Evolutionary conservation across 208 protist species (phyloP).

Genomic region (Leishmania tropica): DNA sequence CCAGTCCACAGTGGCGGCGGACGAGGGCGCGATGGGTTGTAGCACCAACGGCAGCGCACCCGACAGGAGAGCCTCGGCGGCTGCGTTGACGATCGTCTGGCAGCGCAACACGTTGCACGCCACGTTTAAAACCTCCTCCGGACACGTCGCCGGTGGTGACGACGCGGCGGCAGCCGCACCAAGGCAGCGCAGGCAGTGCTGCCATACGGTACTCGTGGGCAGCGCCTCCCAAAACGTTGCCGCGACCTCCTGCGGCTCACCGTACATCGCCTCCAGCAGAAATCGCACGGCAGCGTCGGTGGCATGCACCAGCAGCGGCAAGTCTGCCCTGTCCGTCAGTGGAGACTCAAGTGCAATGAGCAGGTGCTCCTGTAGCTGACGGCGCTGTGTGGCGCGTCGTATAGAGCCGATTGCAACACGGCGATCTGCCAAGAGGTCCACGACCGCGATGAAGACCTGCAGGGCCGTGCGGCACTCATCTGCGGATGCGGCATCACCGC

Average conservation of each 20-base stretch:
- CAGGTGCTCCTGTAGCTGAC: constrained; percentile 51
- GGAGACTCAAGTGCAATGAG: constrained; percentile 34
- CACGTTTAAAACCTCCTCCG: constrained; percentile 22
- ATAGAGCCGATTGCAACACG: constrained; percentile 65
- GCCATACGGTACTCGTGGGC: constrained; percentile 51
- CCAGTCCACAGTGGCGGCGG: constrained; percentile 8
- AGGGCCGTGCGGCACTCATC: constrained; percentile 17
- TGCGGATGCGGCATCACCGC: neutral
- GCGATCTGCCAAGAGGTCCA: constrained; percentile 62
- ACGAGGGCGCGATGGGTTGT: constrained; percentile 13
- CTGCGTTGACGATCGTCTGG: constrained; percentile 49
- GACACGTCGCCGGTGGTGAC: neutral
- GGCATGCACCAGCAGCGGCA: constrained; percentile 33
- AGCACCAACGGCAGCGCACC: constrained; percentile 40
- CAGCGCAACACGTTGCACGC: constrained; percentile 60
- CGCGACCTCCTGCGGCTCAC: constrained; percentile 62
- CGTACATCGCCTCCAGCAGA: constrained; percentile 43
- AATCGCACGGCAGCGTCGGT: constrained; percentile 48
- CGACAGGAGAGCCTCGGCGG: constrained; percentile 43
- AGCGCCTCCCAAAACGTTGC: constrained; percentile 58
- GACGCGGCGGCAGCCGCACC: constrained; percentile 4
- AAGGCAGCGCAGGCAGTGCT: constrained; percentile 33
- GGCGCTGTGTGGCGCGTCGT: constrained; percentile 58
- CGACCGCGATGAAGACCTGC: constrained; percentile 41
- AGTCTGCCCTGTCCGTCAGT: constrained; percentile 19